These are phyloP conservation scores for Metschnikowia picachoensis DNA, from an alignment of 805 yeast genomes.

Conservation along the genomic window DNA sequence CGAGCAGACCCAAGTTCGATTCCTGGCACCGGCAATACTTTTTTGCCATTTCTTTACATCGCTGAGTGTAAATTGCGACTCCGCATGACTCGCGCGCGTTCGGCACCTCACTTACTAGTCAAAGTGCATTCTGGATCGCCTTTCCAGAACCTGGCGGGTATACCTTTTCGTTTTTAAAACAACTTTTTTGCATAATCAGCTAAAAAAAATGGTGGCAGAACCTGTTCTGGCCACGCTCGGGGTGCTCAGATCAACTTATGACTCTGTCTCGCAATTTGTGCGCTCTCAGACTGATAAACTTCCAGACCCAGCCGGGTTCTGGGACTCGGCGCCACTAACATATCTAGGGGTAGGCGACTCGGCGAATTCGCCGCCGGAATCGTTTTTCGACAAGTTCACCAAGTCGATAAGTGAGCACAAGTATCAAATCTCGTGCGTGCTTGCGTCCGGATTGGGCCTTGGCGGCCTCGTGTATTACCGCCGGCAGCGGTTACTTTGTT, in stretches of 20 bases:
- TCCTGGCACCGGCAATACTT: slow-evolving; percentile 46
- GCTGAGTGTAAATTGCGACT: not conserved
- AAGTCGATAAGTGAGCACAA: not conserved
- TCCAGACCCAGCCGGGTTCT: slow-evolving; percentile 14
- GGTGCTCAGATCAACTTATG: slow-evolving; percentile 24
- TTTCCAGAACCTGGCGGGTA: too few relatives aligned
- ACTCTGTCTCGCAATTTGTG: slow-evolving; percentile 20
- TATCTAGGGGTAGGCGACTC: slow-evolving; percentile 1
- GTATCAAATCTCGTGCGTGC: slow-evolving; percentile 4
- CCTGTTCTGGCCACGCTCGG: slow-evolving; percentile 39
- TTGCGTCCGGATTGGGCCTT: slow-evolving; percentile 10
- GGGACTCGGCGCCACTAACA: slow-evolving; percentile 5
- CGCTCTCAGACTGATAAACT: slow-evolving; percentile 24
- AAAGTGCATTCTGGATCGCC: too few relatives aligned
- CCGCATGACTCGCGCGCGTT: not conserved
- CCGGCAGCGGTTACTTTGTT: not conserved
- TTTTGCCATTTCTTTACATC: slow-evolving; percentile 6
- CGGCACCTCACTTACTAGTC: not conserved
- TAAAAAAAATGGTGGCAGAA: slow-evolving; percentile 39
- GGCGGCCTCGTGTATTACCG: slow-evolving; percentile 8
- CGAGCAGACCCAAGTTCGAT: slow-evolving; percentile 49
- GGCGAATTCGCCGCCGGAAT: not conserved
- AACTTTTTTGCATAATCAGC: not conserved
- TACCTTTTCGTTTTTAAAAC: not conserved
- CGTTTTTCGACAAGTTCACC: not conserved